A percentile compares a stretch with the other conserved stretches of the same genome.
Conservation (phyloP, 179 eudicot species). For the Patellifolia procumbens region DNA sequence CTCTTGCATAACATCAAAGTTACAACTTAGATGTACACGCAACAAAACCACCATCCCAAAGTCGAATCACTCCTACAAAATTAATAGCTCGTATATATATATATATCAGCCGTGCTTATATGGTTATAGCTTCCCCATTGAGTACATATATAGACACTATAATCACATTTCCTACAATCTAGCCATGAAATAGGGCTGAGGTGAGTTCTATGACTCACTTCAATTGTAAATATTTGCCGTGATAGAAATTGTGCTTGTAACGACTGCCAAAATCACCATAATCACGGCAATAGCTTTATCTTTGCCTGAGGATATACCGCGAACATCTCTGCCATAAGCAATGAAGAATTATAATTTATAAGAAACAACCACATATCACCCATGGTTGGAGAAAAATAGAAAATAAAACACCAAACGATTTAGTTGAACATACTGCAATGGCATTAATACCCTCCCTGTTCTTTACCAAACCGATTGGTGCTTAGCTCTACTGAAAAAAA, state of each 20-base stretch:
- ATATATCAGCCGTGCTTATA: not conserved
- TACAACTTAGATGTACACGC: not conserved
- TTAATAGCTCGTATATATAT: not conserved
- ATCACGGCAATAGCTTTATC: slow-evolving; percentile 52
- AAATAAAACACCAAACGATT: too few relatives aligned
- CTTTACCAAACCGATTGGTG: too few relatives aligned
- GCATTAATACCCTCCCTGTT: too few relatives aligned
- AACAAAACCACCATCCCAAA: not conserved
- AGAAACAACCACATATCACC: not conserved
- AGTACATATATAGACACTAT: not conserved
- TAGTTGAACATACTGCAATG: too few relatives aligned
- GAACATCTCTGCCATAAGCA: slow-evolving; percentile 56
- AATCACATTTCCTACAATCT: not conserved
- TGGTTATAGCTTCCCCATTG: not conserved
- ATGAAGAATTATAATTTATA: not conserved
- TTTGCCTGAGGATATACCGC: slow-evolving; percentile 52
- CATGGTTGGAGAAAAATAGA: not conserved
- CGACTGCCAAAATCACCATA: slow-evolving; percentile 55
- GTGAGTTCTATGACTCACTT: not conserved
- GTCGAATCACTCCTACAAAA: not conserved
- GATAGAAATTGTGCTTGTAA: slow-evolving; percentile 64
- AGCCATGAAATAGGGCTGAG: not conserved
- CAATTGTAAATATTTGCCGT: slow-evolving; percentile 43
- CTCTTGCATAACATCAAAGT: not conserved
- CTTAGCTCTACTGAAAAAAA: not conserved